phyloP scores from a whole-genome alignment of 2,329 filamentous ascomycete genomes.

The Cytospora chrysosperma region DNA sequence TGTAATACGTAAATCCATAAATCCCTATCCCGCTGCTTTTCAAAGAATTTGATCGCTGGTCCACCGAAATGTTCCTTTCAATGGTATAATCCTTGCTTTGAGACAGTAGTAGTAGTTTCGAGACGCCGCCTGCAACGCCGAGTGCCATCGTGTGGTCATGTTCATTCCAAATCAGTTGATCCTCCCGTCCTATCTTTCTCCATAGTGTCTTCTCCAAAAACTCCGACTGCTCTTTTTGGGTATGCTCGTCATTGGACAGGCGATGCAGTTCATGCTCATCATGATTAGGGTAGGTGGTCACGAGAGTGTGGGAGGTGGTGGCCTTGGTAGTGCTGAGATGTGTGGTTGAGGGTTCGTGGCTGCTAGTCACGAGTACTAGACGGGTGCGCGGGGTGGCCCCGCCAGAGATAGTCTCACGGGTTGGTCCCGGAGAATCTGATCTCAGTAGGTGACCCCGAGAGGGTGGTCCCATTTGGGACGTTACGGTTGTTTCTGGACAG shows the following conservation, averaged over 20 bases:
- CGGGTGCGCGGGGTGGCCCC: not conserved
- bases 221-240: slow-evolving; percentile 18
- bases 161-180: slow-evolving; percentile 9
- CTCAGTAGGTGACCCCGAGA: not conserved
- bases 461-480: not conserved
- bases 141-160: slow-evolving; percentile 17
- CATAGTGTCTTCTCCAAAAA: slow-evolving; percentile 13
- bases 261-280: slow-evolving; percentile 25
- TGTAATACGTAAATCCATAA: slow-evolving; percentile 1
- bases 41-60: slow-evolving; percentile 16
- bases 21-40: not conserved
- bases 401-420: not conserved
- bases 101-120: slow-evolving; percentile 11
- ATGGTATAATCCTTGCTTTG: slow-evolving; percentile 22
- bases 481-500: not conserved
- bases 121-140: slow-evolving; percentile 25
- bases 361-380: not conserved
- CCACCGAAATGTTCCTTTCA: slow-evolving; percentile 12
- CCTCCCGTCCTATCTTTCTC: slow-evolving; percentile 8
- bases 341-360: not conserved
- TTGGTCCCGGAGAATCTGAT: not conserved
- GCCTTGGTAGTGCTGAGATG: not conserved
- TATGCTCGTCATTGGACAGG: slow-evolving; percentile 9
- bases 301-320: slow-evolving; percentile 2
- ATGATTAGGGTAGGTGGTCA: slow-evolving; percentile 1